Percentiles rank a stretch among this genome's conserved stretches.
Evolutionary conservation across 2,329 filamentous ascomycete species (phyloP).

Genomic region (Teratosphaeria destructans): DNA sequence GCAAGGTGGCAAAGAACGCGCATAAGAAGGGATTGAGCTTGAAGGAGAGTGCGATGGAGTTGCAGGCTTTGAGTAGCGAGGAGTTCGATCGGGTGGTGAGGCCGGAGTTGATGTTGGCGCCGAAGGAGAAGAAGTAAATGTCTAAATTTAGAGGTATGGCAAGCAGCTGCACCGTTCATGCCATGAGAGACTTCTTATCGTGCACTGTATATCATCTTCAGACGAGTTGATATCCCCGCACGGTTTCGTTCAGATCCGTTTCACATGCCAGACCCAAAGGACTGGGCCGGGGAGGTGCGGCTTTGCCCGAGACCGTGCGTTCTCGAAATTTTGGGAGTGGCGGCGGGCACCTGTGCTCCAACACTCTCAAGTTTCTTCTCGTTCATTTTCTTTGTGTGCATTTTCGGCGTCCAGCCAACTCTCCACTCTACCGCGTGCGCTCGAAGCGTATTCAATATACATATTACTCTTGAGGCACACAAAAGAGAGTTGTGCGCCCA

Average conservation of each 20-base stretch:
- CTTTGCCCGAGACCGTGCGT: neutral
- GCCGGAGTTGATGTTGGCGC: conserved; percentile 91
- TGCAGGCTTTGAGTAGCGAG: conserved; percentile 75
- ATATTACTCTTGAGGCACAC: neutral
- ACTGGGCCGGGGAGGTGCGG: neutral
- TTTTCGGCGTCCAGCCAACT: neutral
- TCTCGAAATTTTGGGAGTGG: neutral
- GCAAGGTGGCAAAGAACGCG: conserved; percentile 94
- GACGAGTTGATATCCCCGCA: too few relatives aligned
- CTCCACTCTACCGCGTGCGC: neutral
- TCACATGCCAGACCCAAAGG: neutral
- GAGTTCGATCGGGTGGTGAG: conserved; percentile 86
- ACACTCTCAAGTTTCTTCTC: neutral
- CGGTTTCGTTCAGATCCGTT: neutral
- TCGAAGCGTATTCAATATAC: neutral
- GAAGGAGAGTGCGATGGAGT: conserved; percentile 87
- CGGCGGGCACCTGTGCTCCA: neutral
- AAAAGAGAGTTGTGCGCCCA: neutral
- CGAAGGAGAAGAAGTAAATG: conserved; percentile 43
- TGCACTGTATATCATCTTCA: too few relatives aligned
- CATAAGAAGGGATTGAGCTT: conserved; percentile 96
- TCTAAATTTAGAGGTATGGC: too few relatives aligned
- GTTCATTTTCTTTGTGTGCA: neutral
- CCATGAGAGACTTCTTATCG: too few relatives aligned
- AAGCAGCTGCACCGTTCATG: too few relatives aligned